These are phyloP conservation scores for Mycena capillaripes DNA, from an alignment of 768 basidiomycete species.

Conservation along the genomic window DNA sequence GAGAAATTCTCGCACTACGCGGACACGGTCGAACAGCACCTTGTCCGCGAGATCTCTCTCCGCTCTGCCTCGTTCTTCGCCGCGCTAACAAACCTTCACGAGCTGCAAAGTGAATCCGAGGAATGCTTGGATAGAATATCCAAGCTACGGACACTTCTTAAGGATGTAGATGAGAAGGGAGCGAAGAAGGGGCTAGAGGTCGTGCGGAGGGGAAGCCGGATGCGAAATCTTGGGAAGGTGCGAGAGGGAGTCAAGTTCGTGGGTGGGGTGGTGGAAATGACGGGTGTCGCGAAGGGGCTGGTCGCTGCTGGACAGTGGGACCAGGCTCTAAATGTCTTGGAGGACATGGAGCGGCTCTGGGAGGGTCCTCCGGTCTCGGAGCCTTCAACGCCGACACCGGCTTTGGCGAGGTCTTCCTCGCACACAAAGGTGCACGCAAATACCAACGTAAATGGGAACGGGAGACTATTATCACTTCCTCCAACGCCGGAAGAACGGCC, in stretches of 20 bases:
- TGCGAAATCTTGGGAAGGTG: constrained; percentile 72
- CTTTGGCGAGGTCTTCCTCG: constrained; percentile 28
- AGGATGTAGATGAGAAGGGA: constrained; percentile 80
- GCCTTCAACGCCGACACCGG: constrained; percentile 15
- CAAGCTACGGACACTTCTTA: constrained; percentile 77
- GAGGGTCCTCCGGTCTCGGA: constrained; percentile 39
- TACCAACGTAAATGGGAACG: constrained; percentile 33
- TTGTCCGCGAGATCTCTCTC: constrained; percentile 91
- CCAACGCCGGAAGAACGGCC: constrained; percentile 54
- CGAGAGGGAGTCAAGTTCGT: constrained; percentile 75
- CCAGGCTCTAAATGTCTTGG: constrained; percentile 83
- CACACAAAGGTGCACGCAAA: constrained; percentile 16
- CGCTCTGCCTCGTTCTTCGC: constrained; percentile 97
- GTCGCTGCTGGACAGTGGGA: constrained; percentile 92
- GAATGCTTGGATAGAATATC: constrained; percentile 84
- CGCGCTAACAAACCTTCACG: constrained; percentile 93
- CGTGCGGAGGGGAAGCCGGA: constrained; percentile 73
- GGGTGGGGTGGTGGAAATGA: constrained; percentile 82
- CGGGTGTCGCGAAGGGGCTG: constrained; percentile 75
- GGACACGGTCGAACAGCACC: constrained; percentile 94
- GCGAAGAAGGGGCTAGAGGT: constrained; percentile 87
- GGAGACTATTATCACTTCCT: constrained; percentile 46
- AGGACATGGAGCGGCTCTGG: constrained; percentile 76
- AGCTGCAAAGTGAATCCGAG: constrained; percentile 90
- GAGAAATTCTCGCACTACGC: constrained; percentile 94